Percentiles rank a stretch among this genome's conserved stretches.
phyloP scores from a whole-genome alignment of 176 grass and related monocot species.

The Poa annua region DNA sequence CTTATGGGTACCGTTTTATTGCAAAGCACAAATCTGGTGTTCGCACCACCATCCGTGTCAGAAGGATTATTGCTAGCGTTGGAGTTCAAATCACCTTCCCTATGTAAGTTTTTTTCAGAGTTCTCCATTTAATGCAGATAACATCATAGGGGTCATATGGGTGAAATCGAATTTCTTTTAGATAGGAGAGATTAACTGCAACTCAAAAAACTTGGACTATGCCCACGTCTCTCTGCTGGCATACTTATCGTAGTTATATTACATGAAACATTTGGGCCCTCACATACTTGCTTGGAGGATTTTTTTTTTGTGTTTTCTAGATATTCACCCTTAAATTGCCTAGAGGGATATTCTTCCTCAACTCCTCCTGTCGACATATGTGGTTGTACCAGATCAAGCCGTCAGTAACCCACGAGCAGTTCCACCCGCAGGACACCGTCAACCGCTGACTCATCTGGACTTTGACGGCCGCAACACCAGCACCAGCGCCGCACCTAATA shows the following conservation, averaged over 20 bases:
- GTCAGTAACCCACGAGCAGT: too few relatives aligned
- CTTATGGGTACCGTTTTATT: slow-evolving; percentile 96
- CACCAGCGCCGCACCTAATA: too few relatives aligned
- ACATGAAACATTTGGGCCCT: slow-evolving; percentile 16
- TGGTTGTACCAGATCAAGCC: too few relatives aligned
- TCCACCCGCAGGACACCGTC: too few relatives aligned
- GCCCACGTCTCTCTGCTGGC: not conserved
- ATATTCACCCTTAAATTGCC: not conserved
- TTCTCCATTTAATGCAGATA: slow-evolving; percentile 28
- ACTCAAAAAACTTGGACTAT: slow-evolving; percentile 8
- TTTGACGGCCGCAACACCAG: too few relatives aligned
- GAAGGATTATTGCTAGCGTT: slow-evolving; percentile 93
- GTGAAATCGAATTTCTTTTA: slow-evolving; percentile 16
- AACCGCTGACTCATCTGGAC: too few relatives aligned
- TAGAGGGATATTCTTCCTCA: not conserved
- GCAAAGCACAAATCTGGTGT: slow-evolving; percentile 86
- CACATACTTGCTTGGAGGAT: not conserved
- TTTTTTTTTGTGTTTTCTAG: slow-evolving; percentile 4
- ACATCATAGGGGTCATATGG: not conserved
- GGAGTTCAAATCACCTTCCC: slow-evolving; percentile 97
- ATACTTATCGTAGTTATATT: slow-evolving; percentile 4
- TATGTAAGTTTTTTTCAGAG: slow-evolving; percentile 67
- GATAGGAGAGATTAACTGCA: not conserved
- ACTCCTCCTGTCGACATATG: too few relatives aligned
- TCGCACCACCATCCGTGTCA: slow-evolving; percentile 91